Evolutionary conservation across 1,284 basidiomycete species (phyloP).

Genomic region (Trichosporon inkin): DNA sequence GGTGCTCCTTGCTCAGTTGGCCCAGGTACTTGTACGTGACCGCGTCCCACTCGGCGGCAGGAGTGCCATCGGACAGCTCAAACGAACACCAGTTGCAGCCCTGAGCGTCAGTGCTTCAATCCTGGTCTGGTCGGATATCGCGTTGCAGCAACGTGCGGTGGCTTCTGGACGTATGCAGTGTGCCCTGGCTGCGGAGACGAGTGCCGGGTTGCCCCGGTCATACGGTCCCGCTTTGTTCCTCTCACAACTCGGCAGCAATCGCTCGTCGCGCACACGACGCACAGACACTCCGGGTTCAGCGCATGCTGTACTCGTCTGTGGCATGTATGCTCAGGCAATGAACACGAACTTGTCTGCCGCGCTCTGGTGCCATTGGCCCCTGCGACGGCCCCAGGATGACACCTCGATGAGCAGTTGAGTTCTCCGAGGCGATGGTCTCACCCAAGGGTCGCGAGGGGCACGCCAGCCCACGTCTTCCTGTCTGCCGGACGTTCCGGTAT

Average conservation of each 20-base stretch:
- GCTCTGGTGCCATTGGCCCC: too few species aligned
- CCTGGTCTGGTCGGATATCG: background rate
- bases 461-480: background rate
- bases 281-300: too few species aligned
- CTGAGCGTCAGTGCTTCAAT: conserved; percentile 40
- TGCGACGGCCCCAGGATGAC: too few species aligned
- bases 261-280: background rate
- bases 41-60: conserved; percentile 51
- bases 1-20: conserved; percentile 54
- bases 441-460: background rate
- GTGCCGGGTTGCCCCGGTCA: too few species aligned
- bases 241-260: too few species aligned
- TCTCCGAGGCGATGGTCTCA: background rate
- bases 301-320: too few species aligned
- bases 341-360: too few species aligned
- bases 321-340: background rate
- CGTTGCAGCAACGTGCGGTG: background rate
- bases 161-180: background rate
- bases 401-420: too few species aligned
- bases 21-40: conserved; percentile 52
- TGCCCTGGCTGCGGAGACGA: too few species aligned
- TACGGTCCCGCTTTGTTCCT: too few species aligned
- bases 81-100: conserved; percentile 68
- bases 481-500: background rate
- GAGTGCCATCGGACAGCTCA: conserved; percentile 37